Evolutionary conservation across 2,329 filamentous ascomycete genomes (phyloP).

Genomic region (Aureobasidium subglaciale): DNA sequence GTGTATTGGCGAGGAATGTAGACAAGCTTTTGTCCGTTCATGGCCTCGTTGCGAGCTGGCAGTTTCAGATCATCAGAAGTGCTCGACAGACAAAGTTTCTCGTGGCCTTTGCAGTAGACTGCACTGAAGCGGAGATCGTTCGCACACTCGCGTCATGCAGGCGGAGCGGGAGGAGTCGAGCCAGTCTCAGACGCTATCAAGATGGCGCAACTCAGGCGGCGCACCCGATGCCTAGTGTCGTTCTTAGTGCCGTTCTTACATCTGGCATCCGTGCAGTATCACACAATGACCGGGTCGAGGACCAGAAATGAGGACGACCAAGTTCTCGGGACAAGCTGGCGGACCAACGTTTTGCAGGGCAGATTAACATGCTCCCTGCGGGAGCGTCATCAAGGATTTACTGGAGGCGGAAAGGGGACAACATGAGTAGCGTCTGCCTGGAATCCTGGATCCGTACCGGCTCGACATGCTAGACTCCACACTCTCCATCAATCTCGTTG

Average conservation of each 20-base stretch:
- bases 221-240: slow-evolving; percentile 10
- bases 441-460: slow-evolving; percentile 2
- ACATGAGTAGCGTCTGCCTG: slow-evolving; percentile 1
- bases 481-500: slow-evolving; percentile 3
- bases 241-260: slow-evolving; percentile 10
- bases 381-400: slow-evolving; percentile 12
- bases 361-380: slow-evolving; percentile 12
- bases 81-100: slow-evolving; percentile 11
- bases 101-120: slow-evolving; percentile 14
- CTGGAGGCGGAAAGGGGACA: slow-evolving; percentile 12
- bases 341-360: slow-evolving; percentile 14
- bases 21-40: slow-evolving; percentile 7
- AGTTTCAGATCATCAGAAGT: slow-evolving; percentile 9
- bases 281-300: slow-evolving; percentile 15
- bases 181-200: slow-evolving; percentile 11
- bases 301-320: slow-evolving; percentile 14
- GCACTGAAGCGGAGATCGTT: slow-evolving; percentile 14
- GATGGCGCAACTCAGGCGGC: slow-evolving; percentile 16
- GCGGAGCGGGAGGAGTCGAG: slow-evolving; percentile 12
- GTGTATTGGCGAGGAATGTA: background rate
- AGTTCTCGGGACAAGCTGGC: slow-evolving; percentile 12
- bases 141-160: slow-evolving; percentile 15
- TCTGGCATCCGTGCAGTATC: slow-evolving; percentile 13
- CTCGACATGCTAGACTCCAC: slow-evolving; percentile 13
- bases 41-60: background rate